A percentile compares a stretch with the other conserved stretches of the same genome.
Evolutionary conservation across 2,329 filamentous ascomycete species (phyloP).

Genomic region (Aureobasidium leucospermi): DNA sequence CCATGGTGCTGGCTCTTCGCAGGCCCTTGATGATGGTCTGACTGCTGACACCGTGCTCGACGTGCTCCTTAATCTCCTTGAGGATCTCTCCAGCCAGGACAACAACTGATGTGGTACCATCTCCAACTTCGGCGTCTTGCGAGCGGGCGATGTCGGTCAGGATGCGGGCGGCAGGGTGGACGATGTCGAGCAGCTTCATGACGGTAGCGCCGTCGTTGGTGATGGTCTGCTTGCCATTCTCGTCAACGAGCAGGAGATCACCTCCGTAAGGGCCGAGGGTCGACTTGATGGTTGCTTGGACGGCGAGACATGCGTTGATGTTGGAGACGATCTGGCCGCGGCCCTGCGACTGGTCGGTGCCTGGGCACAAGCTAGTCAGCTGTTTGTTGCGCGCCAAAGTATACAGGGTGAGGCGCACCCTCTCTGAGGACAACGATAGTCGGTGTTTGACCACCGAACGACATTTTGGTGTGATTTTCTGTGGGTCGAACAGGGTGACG

Average conservation of each 20-base stretch:
- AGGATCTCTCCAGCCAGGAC: slow-evolving; percentile 95
- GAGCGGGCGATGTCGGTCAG: slow-evolving; percentile 97
- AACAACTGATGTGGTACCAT: slow-evolving; percentile 95
- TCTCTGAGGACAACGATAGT: slow-evolving; percentile 98
- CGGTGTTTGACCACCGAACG: slow-evolving; percentile 93
- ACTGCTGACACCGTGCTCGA: slow-evolving; percentile 93
- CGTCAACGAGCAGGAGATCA: slow-evolving; percentile 90
- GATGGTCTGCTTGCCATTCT: slow-evolving; percentile 92
- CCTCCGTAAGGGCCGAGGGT: slow-evolving; percentile 95
- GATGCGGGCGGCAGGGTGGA: slow-evolving; percentile 93
- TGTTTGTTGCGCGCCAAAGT: slow-evolving; percentile 1
- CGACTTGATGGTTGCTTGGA: slow-evolving; percentile 91
- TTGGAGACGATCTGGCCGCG: slow-evolving; percentile 96
- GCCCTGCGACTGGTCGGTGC: slow-evolving; percentile 94
- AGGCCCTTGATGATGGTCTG: slow-evolving; percentile 97
- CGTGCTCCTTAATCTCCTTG: slow-evolving; percentile 92
- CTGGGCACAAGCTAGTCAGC: slow-evolving; percentile 39
- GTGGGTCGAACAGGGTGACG: not conserved
- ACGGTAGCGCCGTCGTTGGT: slow-evolving; percentile 98
- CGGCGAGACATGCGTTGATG: slow-evolving; percentile 95
- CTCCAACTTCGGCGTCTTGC: slow-evolving; percentile 97
- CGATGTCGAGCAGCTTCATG: slow-evolving; percentile 99
- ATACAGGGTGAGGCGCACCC: slow-evolving; percentile 52
- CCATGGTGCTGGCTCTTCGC: slow-evolving; percentile 78
- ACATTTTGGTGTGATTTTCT: slow-evolving; percentile 50